Percentiles rank a stretch among this genome's conserved stretches.
Conservation (phyloP, 768 basidiomycete genomes). For the Hericium erinaceus region DNA sequence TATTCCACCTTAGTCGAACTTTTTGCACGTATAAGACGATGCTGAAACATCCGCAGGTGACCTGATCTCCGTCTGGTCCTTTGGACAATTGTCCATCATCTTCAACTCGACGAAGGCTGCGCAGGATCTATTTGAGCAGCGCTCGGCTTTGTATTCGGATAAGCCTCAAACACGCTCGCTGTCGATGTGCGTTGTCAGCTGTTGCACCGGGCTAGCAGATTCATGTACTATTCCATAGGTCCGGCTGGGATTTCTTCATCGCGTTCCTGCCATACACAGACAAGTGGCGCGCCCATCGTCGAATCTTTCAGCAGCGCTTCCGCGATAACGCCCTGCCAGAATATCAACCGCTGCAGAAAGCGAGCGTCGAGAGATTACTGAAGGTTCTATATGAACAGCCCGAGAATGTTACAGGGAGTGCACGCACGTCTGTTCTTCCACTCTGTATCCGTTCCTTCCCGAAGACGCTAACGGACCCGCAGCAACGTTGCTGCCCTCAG, state of each 20-base stretch:
- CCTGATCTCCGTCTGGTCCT: constrained; percentile 11
- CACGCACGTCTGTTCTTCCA: too few relatives aligned
- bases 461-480: too few relatives aligned
- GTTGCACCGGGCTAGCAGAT: not conserved
- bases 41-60: not conserved
- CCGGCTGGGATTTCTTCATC: not conserved
- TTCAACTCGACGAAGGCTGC: constrained; percentile 16
- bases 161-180: constrained; percentile 1
- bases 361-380: too few relatives aligned
- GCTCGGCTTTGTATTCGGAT: constrained; percentile 19
- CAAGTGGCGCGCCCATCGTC: not conserved
- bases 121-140: constrained; percentile 18
- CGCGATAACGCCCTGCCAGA: too few relatives aligned
- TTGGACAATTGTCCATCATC: constrained; percentile 13
- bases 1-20: too few relatives aligned
- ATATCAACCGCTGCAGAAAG: too few relatives aligned
- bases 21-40: not conserved
- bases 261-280: not conserved
- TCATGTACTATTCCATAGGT: not conserved
- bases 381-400: too few relatives aligned
- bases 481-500: too few relatives aligned
- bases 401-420: too few relatives aligned
- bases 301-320: not conserved
- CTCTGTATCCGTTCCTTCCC: too few relatives aligned
- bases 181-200: not conserved